These are phyloP conservation scores for Apiotrichum mycotoxinovorans DNA, from an alignment of 1,284 basidiomycete genomes.

Conservation along the genomic window DNA sequence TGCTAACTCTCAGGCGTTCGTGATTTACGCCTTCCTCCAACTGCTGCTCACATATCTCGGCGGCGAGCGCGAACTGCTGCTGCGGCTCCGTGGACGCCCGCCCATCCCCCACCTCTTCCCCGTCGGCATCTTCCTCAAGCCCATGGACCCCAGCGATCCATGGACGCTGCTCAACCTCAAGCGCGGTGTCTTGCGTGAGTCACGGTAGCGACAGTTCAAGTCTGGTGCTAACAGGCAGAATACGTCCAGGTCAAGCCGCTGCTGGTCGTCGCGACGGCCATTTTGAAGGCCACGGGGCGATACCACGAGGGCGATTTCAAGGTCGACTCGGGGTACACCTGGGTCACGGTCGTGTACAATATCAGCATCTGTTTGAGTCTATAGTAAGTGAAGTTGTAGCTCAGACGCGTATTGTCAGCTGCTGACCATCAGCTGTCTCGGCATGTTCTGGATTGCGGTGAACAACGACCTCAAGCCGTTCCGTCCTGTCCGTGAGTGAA, in stretches of 20 bases:
- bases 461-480: slow-evolving; percentile 81
- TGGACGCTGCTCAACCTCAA: slow-evolving; percentile 92
- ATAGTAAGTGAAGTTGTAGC: slow-evolving; percentile 31
- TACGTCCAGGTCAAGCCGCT: slow-evolving; percentile 96
- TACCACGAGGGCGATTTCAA: slow-evolving; percentile 88
- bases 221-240: slow-evolving; percentile 56
- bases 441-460: slow-evolving; percentile 91
- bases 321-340: slow-evolving; percentile 83
- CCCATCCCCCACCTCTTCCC: slow-evolving; percentile 86
- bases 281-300: slow-evolving; percentile 79
- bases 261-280: slow-evolving; percentile 75
- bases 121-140: slow-evolving; percentile 64
- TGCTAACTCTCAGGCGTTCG: slow-evolving; percentile 67
- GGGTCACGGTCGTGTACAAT: slow-evolving; percentile 75
- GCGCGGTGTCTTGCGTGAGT: slow-evolving; percentile 86
- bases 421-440: slow-evolving; percentile 77
- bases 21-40: slow-evolving; percentile 90
- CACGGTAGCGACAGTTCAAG: neutral
- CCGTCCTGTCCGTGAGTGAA: slow-evolving; percentile 56
- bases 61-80: slow-evolving; percentile 86
- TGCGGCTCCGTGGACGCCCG: slow-evolving; percentile 81
- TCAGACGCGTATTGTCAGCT: neutral
- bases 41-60: slow-evolving; percentile 82
- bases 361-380: slow-evolving; percentile 53
- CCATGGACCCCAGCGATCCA: slow-evolving; percentile 84